Evolutionary conservation across 2,329 filamentous ascomycete species (phyloP).

Genomic region (Didymella segeticola): DNA sequence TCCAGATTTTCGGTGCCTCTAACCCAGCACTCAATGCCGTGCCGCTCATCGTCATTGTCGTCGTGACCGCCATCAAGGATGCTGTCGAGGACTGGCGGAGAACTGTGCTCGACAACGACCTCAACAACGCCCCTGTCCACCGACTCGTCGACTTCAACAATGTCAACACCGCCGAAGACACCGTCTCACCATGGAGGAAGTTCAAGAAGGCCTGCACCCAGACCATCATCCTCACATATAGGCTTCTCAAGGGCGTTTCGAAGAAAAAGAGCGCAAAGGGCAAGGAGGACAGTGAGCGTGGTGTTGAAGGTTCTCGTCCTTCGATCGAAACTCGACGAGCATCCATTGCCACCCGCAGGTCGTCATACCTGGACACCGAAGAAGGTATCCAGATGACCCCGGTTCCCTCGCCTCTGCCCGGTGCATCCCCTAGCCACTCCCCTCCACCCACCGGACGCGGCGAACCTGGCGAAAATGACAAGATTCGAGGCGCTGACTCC

Average conservation of each 20-base stretch:
- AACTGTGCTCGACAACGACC: slow-evolving; percentile 86
- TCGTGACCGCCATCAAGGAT: slow-evolving; percentile 90
- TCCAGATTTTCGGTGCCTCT: slow-evolving; percentile 90
- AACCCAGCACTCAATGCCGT: slow-evolving; percentile 91
- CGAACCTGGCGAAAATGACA: slow-evolving; percentile 36
- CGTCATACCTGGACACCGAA: slow-evolving; percentile 60
- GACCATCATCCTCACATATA: slow-evolving; percentile 63
- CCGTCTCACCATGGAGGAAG: slow-evolving; percentile 82
- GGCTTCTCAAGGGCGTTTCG: slow-evolving; percentile 52
- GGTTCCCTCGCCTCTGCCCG: slow-evolving; percentile 79
- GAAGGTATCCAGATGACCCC: slow-evolving; percentile 93
- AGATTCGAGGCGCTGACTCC: slow-evolving; percentile 33
- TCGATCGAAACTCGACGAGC: slow-evolving; percentile 70
- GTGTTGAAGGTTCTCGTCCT: slow-evolving; percentile 62
- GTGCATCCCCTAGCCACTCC: slow-evolving; percentile 44
- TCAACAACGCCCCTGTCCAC: slow-evolving; percentile 96
- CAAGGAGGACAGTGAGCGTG: slow-evolving; percentile 57
- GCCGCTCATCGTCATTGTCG: slow-evolving; percentile 89
- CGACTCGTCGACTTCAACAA: slow-evolving; percentile 88
- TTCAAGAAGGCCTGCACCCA: slow-evolving; percentile 87
- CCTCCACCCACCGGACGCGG: slow-evolving; percentile 35
- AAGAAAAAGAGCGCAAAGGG: slow-evolving; percentile 42
- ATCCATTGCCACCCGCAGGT: slow-evolving; percentile 62
- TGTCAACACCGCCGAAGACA: slow-evolving; percentile 88
- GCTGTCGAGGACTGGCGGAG: slow-evolving; percentile 93